Percentiles rank a stretch among this genome's conserved stretches.
These are phyloP conservation scores for Stemphylium vesicarium DNA, from an alignment of 2,329 filamentous ascomycete species.

Conservation along the genomic window DNA sequence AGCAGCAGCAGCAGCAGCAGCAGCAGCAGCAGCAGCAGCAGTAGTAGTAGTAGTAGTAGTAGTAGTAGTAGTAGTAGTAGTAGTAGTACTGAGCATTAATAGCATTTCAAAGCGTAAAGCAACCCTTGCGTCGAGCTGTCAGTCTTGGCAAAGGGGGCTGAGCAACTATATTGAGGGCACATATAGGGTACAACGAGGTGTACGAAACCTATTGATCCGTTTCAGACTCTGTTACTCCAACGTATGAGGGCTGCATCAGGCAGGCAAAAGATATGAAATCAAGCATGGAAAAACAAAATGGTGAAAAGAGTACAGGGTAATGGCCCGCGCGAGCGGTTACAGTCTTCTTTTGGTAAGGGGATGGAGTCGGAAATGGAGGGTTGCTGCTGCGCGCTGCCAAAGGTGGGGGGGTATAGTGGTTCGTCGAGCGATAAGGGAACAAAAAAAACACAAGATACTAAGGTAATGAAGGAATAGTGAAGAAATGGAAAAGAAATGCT, in stretches of 20 bases:
- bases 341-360: conserved; percentile 45
- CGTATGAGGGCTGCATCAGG: conserved; percentile 7
- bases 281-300: conserved; percentile 11
- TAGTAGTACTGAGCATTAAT: conserved; percentile 14
- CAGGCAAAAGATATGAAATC: conserved; percentile 3
- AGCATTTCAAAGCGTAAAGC: conserved; percentile 16
- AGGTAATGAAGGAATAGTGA: conserved; percentile 11
- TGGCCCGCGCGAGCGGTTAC: conserved; percentile 51
- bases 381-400: conserved; percentile 20
- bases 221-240: conserved; percentile 18
- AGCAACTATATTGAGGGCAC: conserved; percentile 24
- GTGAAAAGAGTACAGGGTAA: conserved; percentile 38
- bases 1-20: too few species aligned
- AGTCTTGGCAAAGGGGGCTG: conserved; percentile 18
- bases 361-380: conserved; percentile 23
- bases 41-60: too few species aligned
- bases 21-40: too few species aligned
- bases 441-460: conserved; percentile 18
- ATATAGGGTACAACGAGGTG: conserved; percentile 23
- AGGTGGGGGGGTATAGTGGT: conserved; percentile 45
- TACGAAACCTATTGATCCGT: conserved; percentile 25
- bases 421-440: conserved; percentile 26
- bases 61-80: not conserved
- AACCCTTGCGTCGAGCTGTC: conserved; percentile 14
- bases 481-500: conserved; percentile 33